Conservation (phyloP, 1,284 basidiomycete genomes). For the Pisolithus thermaeus region DNA sequence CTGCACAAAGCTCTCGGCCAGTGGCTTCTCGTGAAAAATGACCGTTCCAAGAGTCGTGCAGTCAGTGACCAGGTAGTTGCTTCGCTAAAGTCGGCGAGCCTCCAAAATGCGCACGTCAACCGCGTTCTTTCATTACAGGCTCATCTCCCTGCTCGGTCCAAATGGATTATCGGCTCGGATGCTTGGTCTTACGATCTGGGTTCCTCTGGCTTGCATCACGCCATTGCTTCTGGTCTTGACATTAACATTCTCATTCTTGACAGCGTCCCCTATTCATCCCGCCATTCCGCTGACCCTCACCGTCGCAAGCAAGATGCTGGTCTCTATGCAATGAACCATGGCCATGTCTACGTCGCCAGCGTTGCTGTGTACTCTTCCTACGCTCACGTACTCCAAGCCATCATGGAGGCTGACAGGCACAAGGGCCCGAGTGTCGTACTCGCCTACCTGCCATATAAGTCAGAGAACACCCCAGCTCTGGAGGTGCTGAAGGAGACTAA, state of each 20-base stretch:
- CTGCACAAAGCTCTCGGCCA: slow-evolving; percentile 69
- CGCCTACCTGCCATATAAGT: slow-evolving; percentile 89
- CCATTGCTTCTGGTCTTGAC: slow-evolving; percentile 85
- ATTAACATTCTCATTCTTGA: slow-evolving; percentile 97
- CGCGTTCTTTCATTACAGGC: slow-evolving; percentile 55
- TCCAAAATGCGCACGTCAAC: slow-evolving; percentile 42
- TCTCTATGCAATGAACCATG: slow-evolving; percentile 98
- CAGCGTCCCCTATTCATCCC: slow-evolving; percentile 80
- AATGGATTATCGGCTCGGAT: slow-evolving; percentile 98
- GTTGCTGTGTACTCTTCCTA: slow-evolving; percentile 96
- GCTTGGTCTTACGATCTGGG: slow-evolving; percentile 97
- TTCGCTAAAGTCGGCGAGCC: slow-evolving; percentile 42
- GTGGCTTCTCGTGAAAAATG: slow-evolving; percentile 72
- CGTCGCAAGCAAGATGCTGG: slow-evolving; percentile 90
- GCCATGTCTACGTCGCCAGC: slow-evolving; percentile 93
- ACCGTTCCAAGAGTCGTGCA: slow-evolving; percentile 49
- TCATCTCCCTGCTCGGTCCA: slow-evolving; percentile 62
- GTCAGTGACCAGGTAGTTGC: slow-evolving; percentile 59
- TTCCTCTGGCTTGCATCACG: slow-evolving; percentile 93
- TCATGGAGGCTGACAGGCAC: slow-evolving; percentile 90
- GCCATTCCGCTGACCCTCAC: slow-evolving; percentile 64
- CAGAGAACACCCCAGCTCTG: slow-evolving; percentile 74
- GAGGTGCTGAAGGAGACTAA: slow-evolving; percentile 96
- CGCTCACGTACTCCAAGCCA: slow-evolving; percentile 87
- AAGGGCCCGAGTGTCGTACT: slow-evolving; percentile 89